A percentile compares a stretch with the other conserved stretches of the same genome.
These are phyloP conservation scores for Aspergillus sp. DNA, from an alignment of 2,329 filamentous ascomycete genomes.

Conservation along the genomic window DNA sequence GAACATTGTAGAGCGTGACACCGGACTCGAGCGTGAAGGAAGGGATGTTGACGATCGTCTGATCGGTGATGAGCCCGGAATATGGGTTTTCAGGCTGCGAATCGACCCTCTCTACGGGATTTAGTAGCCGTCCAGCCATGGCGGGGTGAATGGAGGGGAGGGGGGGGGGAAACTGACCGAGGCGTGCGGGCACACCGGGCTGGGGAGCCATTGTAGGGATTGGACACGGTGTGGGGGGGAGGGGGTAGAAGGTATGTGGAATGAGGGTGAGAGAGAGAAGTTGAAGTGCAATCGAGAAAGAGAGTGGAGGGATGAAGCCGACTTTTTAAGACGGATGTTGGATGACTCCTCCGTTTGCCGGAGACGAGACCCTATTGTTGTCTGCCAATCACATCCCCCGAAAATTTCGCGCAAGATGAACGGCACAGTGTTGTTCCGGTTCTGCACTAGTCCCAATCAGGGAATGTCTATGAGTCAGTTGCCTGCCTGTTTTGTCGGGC, in stretches of 20 bases:
- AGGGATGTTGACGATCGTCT: conserved; percentile 81
- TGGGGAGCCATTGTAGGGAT: conserved; percentile 24
- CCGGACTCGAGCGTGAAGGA: conserved; percentile 93
- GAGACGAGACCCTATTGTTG: too few relatives aligned
- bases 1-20: conserved; percentile 73
- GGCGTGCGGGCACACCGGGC: conserved; percentile 19
- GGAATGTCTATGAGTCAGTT: background rate
- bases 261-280: background rate
- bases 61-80: conserved; percentile 79
- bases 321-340: background rate
- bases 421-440: background rate
- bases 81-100: conserved; percentile 90
- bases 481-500: background rate
- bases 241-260: background rate
- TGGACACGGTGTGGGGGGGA: background rate
- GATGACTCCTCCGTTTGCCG: background rate
- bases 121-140: conserved; percentile 46
- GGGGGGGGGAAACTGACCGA: conserved; percentile 39
- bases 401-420: background rate
- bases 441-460: background rate
- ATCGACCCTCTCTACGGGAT: conserved; percentile 54
- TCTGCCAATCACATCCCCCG: background rate
- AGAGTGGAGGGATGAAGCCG: background rate
- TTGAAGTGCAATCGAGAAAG: background rate
- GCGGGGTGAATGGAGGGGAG: conserved; percentile 5